phyloP scores from a whole-genome alignment of 495 filamentous ascomycete species.

The Patellaria atrata region DNA sequence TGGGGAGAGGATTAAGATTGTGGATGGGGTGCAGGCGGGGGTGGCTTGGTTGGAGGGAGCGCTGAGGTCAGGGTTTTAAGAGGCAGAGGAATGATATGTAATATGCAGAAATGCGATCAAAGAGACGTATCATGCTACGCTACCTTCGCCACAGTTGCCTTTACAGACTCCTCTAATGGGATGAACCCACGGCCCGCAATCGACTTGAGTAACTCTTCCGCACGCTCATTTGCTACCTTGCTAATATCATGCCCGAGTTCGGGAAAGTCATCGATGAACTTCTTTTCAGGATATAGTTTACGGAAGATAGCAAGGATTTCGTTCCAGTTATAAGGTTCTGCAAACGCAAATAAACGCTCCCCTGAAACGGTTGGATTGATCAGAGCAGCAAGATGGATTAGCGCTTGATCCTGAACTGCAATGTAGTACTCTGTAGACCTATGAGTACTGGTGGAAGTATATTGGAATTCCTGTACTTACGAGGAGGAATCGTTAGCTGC shows the following conservation, averaged over 20 bases:
- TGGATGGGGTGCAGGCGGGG: conserved; percentile 77
- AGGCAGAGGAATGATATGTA: neutral
- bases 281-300: conserved; percentile 8
- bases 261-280: conserved; percentile 9
- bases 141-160: too few relatives aligned
- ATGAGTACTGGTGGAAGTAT: too few relatives aligned
- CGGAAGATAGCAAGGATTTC: conserved; percentile 11
- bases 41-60: conserved; percentile 49
- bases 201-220: conserved; percentile 13
- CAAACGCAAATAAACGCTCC: conserved; percentile 18
- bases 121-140: too few relatives aligned
- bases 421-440: conserved; percentile 10
- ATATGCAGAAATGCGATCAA: too few relatives aligned
- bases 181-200: conserved; percentile 4
- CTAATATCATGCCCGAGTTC: conserved; percentile 6
- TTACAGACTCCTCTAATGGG: conserved; percentile 5
- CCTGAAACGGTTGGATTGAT: conserved; percentile 7
- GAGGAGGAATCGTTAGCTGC: too few relatives aligned
- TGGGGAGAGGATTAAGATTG: conserved; percentile 48
- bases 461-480: too few relatives aligned
- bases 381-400: conserved; percentile 16
- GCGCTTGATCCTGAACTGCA: conserved; percentile 8
- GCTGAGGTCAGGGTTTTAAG: conserved; percentile 18
- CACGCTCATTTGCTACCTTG: conserved; percentile 8
- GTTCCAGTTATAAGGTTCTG: conserved; percentile 8